These are phyloP conservation scores for Septoria linicola DNA, from an alignment of 2,329 filamentous ascomycete genomes.

Conservation along the genomic window DNA sequence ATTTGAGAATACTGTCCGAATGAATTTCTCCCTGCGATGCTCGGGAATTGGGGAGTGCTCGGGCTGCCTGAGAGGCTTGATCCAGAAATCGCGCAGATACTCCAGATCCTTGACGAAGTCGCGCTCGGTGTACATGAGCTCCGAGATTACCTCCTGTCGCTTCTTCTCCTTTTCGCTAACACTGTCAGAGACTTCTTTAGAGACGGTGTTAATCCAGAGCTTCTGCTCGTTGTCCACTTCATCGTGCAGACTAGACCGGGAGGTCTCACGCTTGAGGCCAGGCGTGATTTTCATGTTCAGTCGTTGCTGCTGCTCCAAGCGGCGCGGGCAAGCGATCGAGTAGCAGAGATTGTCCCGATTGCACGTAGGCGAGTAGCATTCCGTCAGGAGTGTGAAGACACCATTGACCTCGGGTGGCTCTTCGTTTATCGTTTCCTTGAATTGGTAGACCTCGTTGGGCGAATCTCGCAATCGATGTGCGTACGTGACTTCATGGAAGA, in stretches of 20 bases:
- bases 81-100: conserved; percentile 98
- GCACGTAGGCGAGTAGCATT: conserved; percentile 97
- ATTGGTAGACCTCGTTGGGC: conserved; percentile 93
- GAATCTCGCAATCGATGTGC: conserved; percentile 93
- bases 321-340: conserved; percentile 91
- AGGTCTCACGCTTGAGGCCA: conserved; percentile 72
- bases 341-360: conserved; percentile 95
- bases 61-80: conserved; percentile 79
- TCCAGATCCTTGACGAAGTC: conserved; percentile 99
- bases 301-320: conserved; percentile 90
- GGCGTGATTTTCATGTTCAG: conserved; percentile 91
- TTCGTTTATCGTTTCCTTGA: conserved; percentile 88
- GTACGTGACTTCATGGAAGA: conserved; percentile 98
- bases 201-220: conserved; percentile 98
- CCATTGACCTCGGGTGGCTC: conserved; percentile 84
- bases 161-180: conserved; percentile 93
- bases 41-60: conserved; percentile 82
- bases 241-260: conserved; percentile 73
- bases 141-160: conserved; percentile 94
- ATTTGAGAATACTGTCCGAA: conserved; percentile 92
- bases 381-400: conserved; percentile 91
- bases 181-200: conserved; percentile 88
- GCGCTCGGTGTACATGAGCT: conserved; percentile 96
- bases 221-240: conserved; percentile 90
- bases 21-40: conserved; percentile 82